A percentile compares a stretch with the other conserved stretches of the same genome.
These are phyloP conservation scores for Panellus pusillus DNA, from an alignment of 768 basidiomycete genomes.

Conservation along the genomic window DNA sequence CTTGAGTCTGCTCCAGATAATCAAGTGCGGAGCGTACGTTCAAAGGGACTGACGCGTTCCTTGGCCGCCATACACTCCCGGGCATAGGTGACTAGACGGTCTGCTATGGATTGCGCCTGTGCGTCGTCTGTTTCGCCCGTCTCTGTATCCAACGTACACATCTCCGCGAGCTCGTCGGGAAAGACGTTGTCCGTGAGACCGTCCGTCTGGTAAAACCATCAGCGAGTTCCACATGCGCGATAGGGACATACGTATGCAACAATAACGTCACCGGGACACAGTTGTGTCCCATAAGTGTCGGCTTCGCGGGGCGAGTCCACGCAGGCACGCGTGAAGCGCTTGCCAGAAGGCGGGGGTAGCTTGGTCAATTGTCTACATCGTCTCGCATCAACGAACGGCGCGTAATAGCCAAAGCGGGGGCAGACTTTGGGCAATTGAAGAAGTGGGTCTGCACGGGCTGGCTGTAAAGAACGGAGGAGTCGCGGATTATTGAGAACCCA, in stretches of 20 bases:
- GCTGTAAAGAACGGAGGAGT: conserved; percentile 41
- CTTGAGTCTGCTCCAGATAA: not conserved
- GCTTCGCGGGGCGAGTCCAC: conserved; percentile 22
- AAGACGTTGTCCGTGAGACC: conserved; percentile 22
- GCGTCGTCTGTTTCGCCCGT: conserved; percentile 15
- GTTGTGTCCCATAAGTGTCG: conserved; percentile 14
- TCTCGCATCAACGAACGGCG: conserved; percentile 7
- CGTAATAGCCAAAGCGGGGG: conserved; percentile 1
- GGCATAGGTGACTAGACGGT: conserved; percentile 53
- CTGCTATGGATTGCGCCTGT: conserved; percentile 53
- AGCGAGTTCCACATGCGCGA: not conserved
- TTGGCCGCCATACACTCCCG: conserved; percentile 49
- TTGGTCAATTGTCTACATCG: conserved; percentile 20
- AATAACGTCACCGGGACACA: conserved; percentile 17
- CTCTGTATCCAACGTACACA: conserved; percentile 34
- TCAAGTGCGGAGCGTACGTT: conserved; percentile 33
- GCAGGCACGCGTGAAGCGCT: conserved; percentile 18
- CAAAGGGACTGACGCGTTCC: conserved; percentile 50
- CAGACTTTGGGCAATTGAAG: conserved; percentile 22
- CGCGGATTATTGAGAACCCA: conserved; percentile 51
- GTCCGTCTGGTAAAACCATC: conserved; percentile 11
- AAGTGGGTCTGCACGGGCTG: conserved; percentile 20
- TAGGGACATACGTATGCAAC: conserved; percentile 16
- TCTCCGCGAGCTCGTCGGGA: conserved; percentile 18
- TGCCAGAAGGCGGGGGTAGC: conserved; percentile 24